Percentiles rank a stretch among this genome's conserved stretches.
These are phyloP conservation scores for Anethum foeniculum DNA, from an alignment of 140 eudicot species.

Conservation along the genomic window DNA sequence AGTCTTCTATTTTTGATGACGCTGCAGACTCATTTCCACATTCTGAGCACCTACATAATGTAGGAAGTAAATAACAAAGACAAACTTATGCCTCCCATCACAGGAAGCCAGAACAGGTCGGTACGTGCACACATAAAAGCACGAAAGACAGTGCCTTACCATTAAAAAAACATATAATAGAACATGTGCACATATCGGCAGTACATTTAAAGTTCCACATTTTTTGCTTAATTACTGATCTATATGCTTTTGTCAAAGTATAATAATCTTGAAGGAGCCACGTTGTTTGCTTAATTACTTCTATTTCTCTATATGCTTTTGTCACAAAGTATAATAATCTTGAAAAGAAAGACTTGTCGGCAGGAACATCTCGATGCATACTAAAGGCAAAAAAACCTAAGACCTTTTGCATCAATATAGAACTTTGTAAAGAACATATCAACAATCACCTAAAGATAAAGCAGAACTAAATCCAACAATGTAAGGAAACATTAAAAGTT, in stretches of 20 bases:
- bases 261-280: neutral
- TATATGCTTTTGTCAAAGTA: neutral
- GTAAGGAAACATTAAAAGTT: neutral
- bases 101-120: slow-evolving; percentile 5
- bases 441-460: neutral
- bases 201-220: neutral
- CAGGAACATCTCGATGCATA: neutral
- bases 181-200: neutral
- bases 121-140: neutral
- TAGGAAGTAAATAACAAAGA: slow-evolving; percentile 14
- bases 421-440: neutral
- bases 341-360: neutral
- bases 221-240: neutral
- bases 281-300: neutral
- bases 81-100: slow-evolving; percentile 6
- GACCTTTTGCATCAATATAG: neutral
- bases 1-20: slow-evolving; percentile 85
- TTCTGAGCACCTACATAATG: slow-evolving; percentile 64
- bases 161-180: neutral
- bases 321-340: neutral
- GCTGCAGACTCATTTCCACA: slow-evolving; percentile 95
- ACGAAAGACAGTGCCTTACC: neutral
- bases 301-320: neutral
- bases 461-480: neutral
- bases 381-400: neutral